Conservation (phyloP, 2,329 filamentous ascomycete genomes). For the Aspergillus quadrilineatus region DNA sequence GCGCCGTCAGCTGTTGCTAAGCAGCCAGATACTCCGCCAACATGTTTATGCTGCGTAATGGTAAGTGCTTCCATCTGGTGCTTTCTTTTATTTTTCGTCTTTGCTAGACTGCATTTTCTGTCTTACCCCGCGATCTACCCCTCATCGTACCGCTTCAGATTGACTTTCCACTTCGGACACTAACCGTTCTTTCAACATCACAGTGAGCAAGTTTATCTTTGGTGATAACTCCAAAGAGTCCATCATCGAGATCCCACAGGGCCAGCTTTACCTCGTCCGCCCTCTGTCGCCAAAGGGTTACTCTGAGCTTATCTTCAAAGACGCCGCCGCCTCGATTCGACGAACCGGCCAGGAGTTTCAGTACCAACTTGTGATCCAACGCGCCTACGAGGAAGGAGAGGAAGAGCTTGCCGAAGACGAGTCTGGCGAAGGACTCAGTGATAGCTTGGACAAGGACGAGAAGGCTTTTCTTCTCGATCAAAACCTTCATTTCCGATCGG, state of each 20-base stretch:
- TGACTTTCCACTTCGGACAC: neutral
- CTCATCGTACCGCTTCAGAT: slow-evolving; percentile 11
- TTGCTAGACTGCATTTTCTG: neutral
- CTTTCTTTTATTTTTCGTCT: slow-evolving; percentile 8
- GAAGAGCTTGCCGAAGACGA: slow-evolving; percentile 91
- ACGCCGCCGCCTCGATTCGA: slow-evolving; percentile 87
- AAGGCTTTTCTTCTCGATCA: slow-evolving; percentile 97
- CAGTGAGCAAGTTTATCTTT: slow-evolving; percentile 92
- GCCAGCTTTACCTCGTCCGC: slow-evolving; percentile 94
- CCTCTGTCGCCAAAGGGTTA: slow-evolving; percentile 95
- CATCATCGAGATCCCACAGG: slow-evolving; percentile 89
- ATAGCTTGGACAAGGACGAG: slow-evolving; percentile 91
- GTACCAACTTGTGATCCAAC: slow-evolving; percentile 94
- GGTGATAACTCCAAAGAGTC: slow-evolving; percentile 85
- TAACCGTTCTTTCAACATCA: neutral
- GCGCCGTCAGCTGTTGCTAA: slow-evolving; percentile 19
- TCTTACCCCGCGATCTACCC: slow-evolving; percentile 23
- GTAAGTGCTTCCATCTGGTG: slow-evolving; percentile 40
- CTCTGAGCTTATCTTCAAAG: slow-evolving; percentile 98
- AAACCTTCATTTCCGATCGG: slow-evolving; percentile 79
- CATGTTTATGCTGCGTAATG: slow-evolving; percentile 60
- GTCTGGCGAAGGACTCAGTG: slow-evolving; percentile 73
- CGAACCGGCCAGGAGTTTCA: slow-evolving; percentile 93
- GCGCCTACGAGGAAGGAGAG: slow-evolving; percentile 96
- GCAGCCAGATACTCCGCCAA: slow-evolving; percentile 30